phyloP scores from a whole-genome alignment of 2,329 filamentous ascomycete species.

The Claviceps sp. region DNA sequence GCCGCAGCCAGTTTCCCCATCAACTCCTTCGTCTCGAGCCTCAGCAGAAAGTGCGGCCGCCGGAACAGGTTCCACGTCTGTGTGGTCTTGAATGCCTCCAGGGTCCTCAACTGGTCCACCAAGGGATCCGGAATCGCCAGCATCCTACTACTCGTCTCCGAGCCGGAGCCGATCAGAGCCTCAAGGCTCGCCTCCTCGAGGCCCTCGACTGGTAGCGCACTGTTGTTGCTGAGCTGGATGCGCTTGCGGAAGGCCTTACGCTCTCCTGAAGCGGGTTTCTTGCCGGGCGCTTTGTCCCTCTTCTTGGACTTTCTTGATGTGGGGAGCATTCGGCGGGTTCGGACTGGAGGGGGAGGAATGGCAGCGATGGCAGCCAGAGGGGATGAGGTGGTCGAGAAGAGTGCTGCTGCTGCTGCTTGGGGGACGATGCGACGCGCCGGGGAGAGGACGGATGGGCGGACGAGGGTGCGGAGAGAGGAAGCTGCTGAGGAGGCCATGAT shows the following conservation, averaged over 20 bases:
- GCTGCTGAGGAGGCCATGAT: constrained; percentile 6
- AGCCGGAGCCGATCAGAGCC: constrained; percentile 35
- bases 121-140: constrained; percentile 53
- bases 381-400: constrained; percentile 26
- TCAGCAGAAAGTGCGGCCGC: constrained; percentile 63
- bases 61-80: constrained; percentile 84
- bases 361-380: constrained; percentile 10
- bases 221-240: constrained; percentile 86
- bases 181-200: constrained; percentile 46
- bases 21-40: constrained; percentile 64
- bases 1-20: constrained; percentile 48
- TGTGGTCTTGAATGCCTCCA: constrained; percentile 80
- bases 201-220: constrained; percentile 65
- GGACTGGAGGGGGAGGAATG: constrained; percentile 14
- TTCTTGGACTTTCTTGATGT: constrained; percentile 38
- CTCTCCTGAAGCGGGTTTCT: constrained; percentile 60
- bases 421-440: constrained; percentile 19
- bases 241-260: constrained; percentile 77
- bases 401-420: constrained; percentile 14
- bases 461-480: constrained; percentile 28
- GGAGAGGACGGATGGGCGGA: constrained; percentile 19
- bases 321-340: constrained; percentile 23
- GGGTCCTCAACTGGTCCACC: constrained; percentile 68
- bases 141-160: constrained; percentile 52
- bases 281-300: constrained; percentile 28